These are phyloP conservation scores for Penicillium bovifimosum DNA, from an alignment of 495 filamentous ascomycete genomes.

Conservation along the genomic window DNA sequence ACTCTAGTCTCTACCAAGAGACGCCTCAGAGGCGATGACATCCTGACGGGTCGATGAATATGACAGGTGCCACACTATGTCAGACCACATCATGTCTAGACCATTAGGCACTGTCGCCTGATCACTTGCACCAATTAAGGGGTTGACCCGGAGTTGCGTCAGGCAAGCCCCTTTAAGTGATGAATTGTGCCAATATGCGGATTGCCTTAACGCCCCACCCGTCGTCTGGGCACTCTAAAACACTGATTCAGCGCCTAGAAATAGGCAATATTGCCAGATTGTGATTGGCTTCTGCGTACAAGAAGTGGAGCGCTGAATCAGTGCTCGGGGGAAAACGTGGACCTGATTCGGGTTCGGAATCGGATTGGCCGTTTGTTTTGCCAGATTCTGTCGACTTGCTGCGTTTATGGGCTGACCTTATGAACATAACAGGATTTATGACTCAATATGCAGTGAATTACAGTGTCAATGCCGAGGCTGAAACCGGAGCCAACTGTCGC, in stretches of 20 bases:
- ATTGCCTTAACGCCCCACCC: not conserved
- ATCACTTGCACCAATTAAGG: too few relatives aligned
- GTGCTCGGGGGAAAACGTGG: not conserved
- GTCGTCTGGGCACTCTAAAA: not conserved
- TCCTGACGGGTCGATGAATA: too few relatives aligned
- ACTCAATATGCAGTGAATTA: not conserved
- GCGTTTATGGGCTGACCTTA: not conserved
- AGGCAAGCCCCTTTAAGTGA: not conserved
- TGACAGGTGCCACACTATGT: too few relatives aligned
- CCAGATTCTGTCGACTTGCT: not conserved
- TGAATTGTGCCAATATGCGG: not conserved
- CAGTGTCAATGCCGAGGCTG: not conserved
- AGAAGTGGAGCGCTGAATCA: slow-evolving; percentile 1
- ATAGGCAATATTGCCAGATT: accelerated
- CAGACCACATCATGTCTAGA: too few relatives aligned
- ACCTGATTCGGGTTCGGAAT: not conserved
- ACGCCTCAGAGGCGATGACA: too few relatives aligned
- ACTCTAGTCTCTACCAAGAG: too few relatives aligned
- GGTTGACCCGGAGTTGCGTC: too few relatives aligned
- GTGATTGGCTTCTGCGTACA: accelerated
- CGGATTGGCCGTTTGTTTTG: not conserved
- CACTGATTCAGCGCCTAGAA: slow-evolving; percentile 1
- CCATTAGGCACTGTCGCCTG: too few relatives aligned
- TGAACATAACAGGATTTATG: not conserved
- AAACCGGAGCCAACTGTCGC: not conserved